phyloP scores from a whole-genome alignment of 2,329 filamentous ascomycete species.

The Leptographium flavum region DNA sequence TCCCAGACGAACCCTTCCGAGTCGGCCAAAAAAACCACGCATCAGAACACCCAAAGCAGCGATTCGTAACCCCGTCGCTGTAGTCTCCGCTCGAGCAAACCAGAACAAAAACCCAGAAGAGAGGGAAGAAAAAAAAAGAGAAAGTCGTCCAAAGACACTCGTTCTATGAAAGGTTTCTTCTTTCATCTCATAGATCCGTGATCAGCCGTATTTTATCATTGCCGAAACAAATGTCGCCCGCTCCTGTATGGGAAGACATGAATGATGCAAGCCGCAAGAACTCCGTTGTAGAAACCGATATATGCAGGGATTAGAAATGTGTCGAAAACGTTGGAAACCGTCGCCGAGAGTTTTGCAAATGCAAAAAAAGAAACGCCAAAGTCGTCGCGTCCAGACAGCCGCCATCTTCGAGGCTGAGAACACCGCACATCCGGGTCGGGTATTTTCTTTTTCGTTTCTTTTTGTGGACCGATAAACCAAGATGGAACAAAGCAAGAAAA shows the following conservation, averaged over 20 bases:
- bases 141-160: slow-evolving; percentile 19
- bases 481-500: slow-evolving; percentile 4
- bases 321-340: slow-evolving; percentile 20
- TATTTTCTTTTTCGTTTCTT: slow-evolving; percentile 14
- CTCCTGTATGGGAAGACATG: slow-evolving; percentile 19
- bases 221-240: slow-evolving; percentile 24
- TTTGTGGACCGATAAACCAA: slow-evolving; percentile 11
- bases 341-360: slow-evolving; percentile 15
- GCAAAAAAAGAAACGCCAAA: slow-evolving; percentile 23
- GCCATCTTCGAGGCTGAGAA: slow-evolving; percentile 24
- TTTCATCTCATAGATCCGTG: slow-evolving; percentile 35
- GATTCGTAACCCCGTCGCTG: neutral
- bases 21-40: slow-evolving; percentile 3
- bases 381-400: slow-evolving; percentile 26
- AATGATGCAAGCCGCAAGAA: slow-evolving; percentile 17
- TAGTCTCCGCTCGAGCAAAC: neutral
- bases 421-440: slow-evolving; percentile 19
- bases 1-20: slow-evolving; percentile 3
- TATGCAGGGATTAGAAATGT: slow-evolving; percentile 20
- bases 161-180: slow-evolving; percentile 37
- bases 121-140: slow-evolving; percentile 3
- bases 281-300: slow-evolving; percentile 34
- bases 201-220: slow-evolving; percentile 31
- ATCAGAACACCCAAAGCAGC: slow-evolving; percentile 1
- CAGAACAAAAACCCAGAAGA: neutral